Conservation (phyloP, 2,329 filamentous ascomycete genomes). For the Curvularia spicifera region DNA sequence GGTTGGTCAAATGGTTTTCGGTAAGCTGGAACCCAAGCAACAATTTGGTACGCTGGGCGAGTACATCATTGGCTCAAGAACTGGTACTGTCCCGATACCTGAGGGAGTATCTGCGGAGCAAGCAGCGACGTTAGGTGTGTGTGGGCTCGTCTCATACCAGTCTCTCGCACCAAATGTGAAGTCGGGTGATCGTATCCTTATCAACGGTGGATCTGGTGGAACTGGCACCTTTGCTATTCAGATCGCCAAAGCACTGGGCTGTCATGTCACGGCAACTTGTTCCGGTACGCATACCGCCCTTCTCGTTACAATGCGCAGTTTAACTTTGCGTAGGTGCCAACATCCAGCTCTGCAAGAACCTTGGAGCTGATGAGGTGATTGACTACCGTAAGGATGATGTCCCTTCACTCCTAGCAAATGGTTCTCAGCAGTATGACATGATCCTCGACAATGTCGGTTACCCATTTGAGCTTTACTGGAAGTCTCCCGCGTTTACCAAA, state of each 20-base stretch:
- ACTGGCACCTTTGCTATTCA: constrained; percentile 67
- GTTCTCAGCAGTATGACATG: constrained; percentile 57
- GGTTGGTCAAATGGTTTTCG: constrained; percentile 30
- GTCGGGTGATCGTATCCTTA: constrained; percentile 58
- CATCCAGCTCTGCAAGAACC: constrained; percentile 58
- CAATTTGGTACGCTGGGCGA: constrained; percentile 31
- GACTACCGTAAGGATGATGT: constrained; percentile 63
- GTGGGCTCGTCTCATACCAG: constrained; percentile 32
- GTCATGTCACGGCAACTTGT: constrained; percentile 63
- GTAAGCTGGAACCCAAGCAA: constrained; percentile 33
- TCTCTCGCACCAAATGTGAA: constrained; percentile 31
- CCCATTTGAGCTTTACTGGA: constrained; percentile 27
- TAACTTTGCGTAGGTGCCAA: constrained; percentile 53
- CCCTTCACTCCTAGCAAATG: constrained; percentile 52
- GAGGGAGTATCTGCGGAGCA: constrained; percentile 18
- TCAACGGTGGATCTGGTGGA: constrained; percentile 69
- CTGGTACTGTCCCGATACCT: constrained; percentile 26
- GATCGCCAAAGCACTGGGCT: constrained; percentile 65
- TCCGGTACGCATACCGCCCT: constrained; percentile 47
- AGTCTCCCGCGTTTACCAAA: constrained; percentile 25
- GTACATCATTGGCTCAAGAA: constrained; percentile 29
- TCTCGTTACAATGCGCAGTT: not conserved
- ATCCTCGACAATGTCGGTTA: constrained; percentile 64
- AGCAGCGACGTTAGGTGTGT: constrained; percentile 30
- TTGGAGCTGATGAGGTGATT: constrained; percentile 68